Base-by-base conservation (phyloP, 2,329 filamentous ascomycete genomes). In the Chalaropsis thielavioides region DNA sequence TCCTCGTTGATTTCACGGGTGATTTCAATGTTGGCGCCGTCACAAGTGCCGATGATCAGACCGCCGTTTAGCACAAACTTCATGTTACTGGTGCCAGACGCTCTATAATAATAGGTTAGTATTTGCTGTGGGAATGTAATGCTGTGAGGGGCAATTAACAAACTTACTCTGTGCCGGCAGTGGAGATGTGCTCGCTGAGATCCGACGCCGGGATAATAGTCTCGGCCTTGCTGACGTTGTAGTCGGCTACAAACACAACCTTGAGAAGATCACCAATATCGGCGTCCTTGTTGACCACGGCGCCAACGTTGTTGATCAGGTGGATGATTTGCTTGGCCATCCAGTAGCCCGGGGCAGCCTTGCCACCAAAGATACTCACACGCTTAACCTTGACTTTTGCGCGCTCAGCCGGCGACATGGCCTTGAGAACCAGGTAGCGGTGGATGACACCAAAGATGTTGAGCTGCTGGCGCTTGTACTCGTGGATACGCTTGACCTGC, bases 321-420 rank as follows among this genome's bases (percentile, higher is more conserved):
- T 97, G 92, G 71, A 99, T 99, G 70, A 96, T 91, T 49, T 94
- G 95, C 83, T 99, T 99, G 44, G 94, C 94, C 94, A 97, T 99
- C 94, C 94, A 99, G 80, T 99, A 99, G 17, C 94, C 94, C 0
- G 94, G 94, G 1, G 94, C 94, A 31, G 94, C 94, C 78, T 99
- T 99, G 71, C 94, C 94, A 73, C 94, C 94, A 73, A 99, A 97
- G 75, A 99, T 95, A 66, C 89, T 94, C 10, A 97, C 94, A 62
- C 92, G 87, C 17, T 92, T 90, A 56, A 87, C 83, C 67, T 89
- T 81, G 77, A 94, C 94, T 81, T 95, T 92, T 81, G 95, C 92
- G 69, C 86, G 84, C 73, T 96, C 88, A 71, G 91, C 89, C 0
- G 89, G 80, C 27, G 81, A 84, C 87, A 96, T 85, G 43, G 83